Evolutionary conservation across 78 protist species (phyloP).

Genomic region (Dictyostelium discoideum): dicty_2.7 NC_007090.3:249001-249500

Average conservation of each 20-base stretch:
- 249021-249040: background rate
- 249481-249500: conserved; percentile 10
- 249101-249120: background rate
- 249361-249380: background rate
- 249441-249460: conserved; percentile 75
- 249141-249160: conserved; percentile 69
- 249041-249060: background rate
- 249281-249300: conserved; percentile 73
- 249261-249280: conserved; percentile 56
- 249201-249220: conserved; percentile 81
- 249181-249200: conserved; percentile 51
- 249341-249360: background rate
- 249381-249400: conserved; percentile 50
- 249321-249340: conserved; percentile 53
- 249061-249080: background rate
- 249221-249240: conserved; percentile 76
- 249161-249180: conserved; percentile 57
- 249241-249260: conserved; percentile 81
- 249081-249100: background rate
- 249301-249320: conserved; percentile 77
- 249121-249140: background rate
- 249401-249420: conserved; percentile 70
- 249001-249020: background rate
- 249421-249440: conserved; percentile 49
- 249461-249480: conserved; percentile 45